Base-by-base conservation (phyloP, 805 yeast genomes). In the Candida morakotiae region DNA sequence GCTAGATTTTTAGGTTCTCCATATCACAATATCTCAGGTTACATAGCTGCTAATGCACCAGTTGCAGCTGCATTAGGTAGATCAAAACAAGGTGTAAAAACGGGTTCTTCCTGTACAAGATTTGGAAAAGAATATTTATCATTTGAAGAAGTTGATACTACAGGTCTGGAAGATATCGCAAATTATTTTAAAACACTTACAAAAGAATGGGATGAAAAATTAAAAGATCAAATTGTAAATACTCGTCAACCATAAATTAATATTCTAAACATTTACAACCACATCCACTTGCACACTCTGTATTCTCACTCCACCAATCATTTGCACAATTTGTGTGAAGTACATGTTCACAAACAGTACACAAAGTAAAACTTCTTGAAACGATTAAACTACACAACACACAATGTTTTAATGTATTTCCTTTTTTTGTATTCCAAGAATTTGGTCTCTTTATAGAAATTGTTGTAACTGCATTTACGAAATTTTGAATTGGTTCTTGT, bases 1-100 rank as follows among this genome's bases (percentile, higher is more conserved):
- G 94, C 96, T 8, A 74, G 98, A 46, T 67, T 72, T 46, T 53
- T 79, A 20, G 98, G 98, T 1, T 83, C 95, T 4, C 83, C 83
- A 11, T 84, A 91, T 81, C 96, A 91, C 56, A 86, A 84, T 49
- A 84, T 93, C 29, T 73, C 81, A 21, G 96, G 98, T 2, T 87
- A 88, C 60, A 79, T 70, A 9, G 97, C 95, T 10, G 95, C 98
- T 7, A 83, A 84, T 54, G 87, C 98, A 2, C 87, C 93, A 1
- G 70, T 87, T 2, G 43, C 47, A 13, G 56, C 56, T 20, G 84
- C 81, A 6, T 73, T 83, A 2, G 64, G 66, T 3, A 31, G 25
- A 15, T n/a, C 23, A 10, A 34, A 31, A 14, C 64, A 79, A 36
- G 79, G 79, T 49, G 77, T 73, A 41, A 67, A 67, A 38, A 47